Percentiles rank a stretch among this genome's conserved stretches.
Conservation (phyloP, 176 grass and related monocot genomes). For the Musa schizocarpa region DNA sequence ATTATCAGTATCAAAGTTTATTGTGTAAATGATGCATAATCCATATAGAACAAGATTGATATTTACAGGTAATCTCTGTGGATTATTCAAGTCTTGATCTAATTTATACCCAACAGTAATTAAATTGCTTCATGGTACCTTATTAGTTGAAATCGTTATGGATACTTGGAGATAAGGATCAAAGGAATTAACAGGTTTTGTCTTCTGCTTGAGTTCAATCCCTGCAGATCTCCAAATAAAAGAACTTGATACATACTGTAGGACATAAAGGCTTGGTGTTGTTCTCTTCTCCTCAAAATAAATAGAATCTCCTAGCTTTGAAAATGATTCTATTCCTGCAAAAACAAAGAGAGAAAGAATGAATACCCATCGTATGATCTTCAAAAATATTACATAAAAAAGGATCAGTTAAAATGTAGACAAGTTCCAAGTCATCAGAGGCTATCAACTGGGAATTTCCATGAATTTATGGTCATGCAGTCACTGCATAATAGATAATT, state of each 20-base stretch:
- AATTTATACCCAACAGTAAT: neutral
- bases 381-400: neutral
- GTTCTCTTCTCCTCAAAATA: slow-evolving; percentile 73
- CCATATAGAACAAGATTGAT: neutral
- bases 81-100: neutral
- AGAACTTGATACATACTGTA: slow-evolving; percentile 75
- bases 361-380: neutral
- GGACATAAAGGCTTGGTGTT: slow-evolving; percentile 43
- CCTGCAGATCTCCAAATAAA: slow-evolving; percentile 66
- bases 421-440: too few species aligned
- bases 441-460: too few species aligned
- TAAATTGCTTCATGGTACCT: slow-evolving; percentile 6
- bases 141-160: slow-evolving; percentile 46
- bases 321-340: slow-evolving; percentile 85
- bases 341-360: neutral
- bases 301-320: slow-evolving; percentile 83
- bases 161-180: slow-evolving; percentile 57
- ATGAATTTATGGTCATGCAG: too few species aligned
- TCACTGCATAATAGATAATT: too few species aligned
- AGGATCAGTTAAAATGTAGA: neutral
- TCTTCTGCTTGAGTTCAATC: slow-evolving; percentile 39
- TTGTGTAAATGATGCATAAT: neutral
- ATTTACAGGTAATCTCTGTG: slow-evolving; percentile 7
- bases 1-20: neutral
- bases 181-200: slow-evolving; percentile 40